These are phyloP conservation scores for Plantago coronopus DNA, from an alignment of 305 asterid genomes.

Conservation along the genomic window DNA sequence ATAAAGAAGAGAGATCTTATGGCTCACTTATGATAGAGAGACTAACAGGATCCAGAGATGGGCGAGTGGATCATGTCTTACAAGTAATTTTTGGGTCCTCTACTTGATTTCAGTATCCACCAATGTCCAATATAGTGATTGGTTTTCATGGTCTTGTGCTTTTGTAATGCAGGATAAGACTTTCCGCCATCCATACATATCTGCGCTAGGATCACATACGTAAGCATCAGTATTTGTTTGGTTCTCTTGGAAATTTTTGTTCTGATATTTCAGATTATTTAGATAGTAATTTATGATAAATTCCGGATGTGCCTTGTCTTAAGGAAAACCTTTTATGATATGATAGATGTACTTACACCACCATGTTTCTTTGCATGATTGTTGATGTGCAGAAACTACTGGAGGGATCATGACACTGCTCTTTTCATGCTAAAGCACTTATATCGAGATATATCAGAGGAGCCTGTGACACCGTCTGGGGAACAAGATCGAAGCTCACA, in stretches of 20 bases:
- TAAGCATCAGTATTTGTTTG: slow-evolving; percentile 37
- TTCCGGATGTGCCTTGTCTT: no score
- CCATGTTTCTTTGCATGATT: slow-evolving; percentile 1
- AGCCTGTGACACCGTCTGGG: slow-evolving; percentile 33
- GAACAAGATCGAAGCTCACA: slow-evolving; percentile 35
- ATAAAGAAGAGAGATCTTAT: slow-evolving; percentile 66
- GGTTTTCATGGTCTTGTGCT: slow-evolving; percentile 14
- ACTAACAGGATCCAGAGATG: slow-evolving; percentile 68
- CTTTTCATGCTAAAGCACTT: slow-evolving; percentile 87
- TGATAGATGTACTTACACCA: no score
- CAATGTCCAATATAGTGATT: slow-evolving; percentile 2
- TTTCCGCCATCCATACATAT: slow-evolving; percentile 85
- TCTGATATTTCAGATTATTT: neutral
- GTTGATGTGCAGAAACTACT: slow-evolving; percentile 63
- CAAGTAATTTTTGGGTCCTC: slow-evolving; percentile 55
- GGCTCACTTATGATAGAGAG: slow-evolving; percentile 86
- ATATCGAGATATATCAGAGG: slow-evolving; percentile 75
- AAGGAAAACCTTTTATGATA: no score
- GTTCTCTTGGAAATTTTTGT: neutral
- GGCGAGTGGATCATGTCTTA: slow-evolving; percentile 84
- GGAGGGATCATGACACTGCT: slow-evolving; percentile 92
- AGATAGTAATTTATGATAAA: neutral
- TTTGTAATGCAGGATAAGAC: slow-evolving; percentile 77
- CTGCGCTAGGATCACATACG: slow-evolving; percentile 93
- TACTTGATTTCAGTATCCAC: neutral